A percentile compares a stretch with the other conserved stretches of the same genome.
Conservation (phyloP, 2,329 filamentous ascomycete species). For the Onygenales sp. region DNA sequence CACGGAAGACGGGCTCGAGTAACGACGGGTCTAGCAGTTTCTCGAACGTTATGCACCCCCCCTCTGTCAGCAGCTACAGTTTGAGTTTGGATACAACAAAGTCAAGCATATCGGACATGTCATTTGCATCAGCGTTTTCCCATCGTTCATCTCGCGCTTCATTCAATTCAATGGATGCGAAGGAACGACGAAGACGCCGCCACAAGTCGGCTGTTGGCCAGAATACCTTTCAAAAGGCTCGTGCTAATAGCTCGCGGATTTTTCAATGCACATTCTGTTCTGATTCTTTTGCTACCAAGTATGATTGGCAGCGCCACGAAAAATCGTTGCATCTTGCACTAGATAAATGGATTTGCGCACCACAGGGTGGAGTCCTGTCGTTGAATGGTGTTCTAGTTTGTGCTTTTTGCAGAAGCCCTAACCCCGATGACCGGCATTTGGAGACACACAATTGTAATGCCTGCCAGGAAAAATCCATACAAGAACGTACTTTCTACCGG, state of each 20-base stretch:
- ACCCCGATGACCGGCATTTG: constrained; percentile 47
- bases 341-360: constrained; percentile 53
- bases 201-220: constrained; percentile 37
- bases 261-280: constrained; percentile 52
- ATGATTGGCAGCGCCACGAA: constrained; percentile 51
- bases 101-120: constrained; percentile 45
- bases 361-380: constrained; percentile 43
- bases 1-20: constrained; percentile 33
- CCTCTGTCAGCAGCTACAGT: constrained; percentile 45
- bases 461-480: constrained; percentile 51
- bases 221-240: constrained; percentile 31
- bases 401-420: constrained; percentile 47
- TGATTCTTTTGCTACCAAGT: constrained; percentile 48
- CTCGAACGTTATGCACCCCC: constrained; percentile 43
- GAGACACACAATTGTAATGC: constrained; percentile 50
- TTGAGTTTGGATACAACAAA: constrained; percentile 41
- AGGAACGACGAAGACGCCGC: constrained; percentile 48
- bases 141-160: constrained; percentile 47
- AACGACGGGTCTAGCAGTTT: constrained; percentile 42
- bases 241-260: constrained; percentile 30
- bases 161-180: constrained; percentile 47
- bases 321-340: constrained; percentile 48
- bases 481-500: constrained; percentile 52
- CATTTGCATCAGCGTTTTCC: constrained; percentile 48
- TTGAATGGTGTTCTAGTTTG: constrained; percentile 44